Base-by-base conservation (phyloP, 1,284 basidiomycete genomes). In the Trametes hirsuta region DNA sequence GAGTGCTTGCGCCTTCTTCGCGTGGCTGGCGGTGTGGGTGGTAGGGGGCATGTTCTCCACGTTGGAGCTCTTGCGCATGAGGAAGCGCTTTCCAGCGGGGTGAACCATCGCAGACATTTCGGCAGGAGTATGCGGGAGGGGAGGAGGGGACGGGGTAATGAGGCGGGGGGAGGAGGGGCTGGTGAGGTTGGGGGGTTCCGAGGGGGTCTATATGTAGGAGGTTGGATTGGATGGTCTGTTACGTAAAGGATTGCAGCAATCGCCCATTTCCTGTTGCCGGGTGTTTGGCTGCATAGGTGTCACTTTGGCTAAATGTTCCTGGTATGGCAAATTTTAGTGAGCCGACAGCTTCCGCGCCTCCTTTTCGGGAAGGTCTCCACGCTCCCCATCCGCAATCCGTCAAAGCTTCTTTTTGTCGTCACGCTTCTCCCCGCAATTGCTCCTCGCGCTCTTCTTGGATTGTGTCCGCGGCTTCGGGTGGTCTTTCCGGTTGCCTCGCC, bases 31-130 rank as follows among this genome's bases (percentile, higher is more conserved):
- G 24, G 52, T 15, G 24, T 25, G 54, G 12, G 51, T 15, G 40
- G 25, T 22, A 9, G 61, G 62, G 3, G 64, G 58, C 55, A 55
- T 14, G 61, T 68, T 66, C 65, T 69, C 66, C 22, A 57, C 48
- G 59, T 67, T 67, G 18, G 68, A 66, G 47, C 54, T 49, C 61
- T 65, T 65, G 64, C 62, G 61, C 58, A 63, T 59, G 60, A 64
- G 55, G 62, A 65, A 63, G 25, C 61, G 65, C 50, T 65, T 66
- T 48, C 59, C 61, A 24, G 59, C 61, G n/a, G 60, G 62, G 30
- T 47, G 58, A 40, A 59, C 24, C 40, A 59, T 40, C 34, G 64
- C 58, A 15, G 59, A 59, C 61, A 61, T 65, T 34, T 36, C 30
- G 4, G 39, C 30, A 30, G 30, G 30, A 8, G 30, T 5, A 30